Base-by-base conservation (phyloP, 1,139 yeast species). In the Zygoascus meyerae region DNA sequence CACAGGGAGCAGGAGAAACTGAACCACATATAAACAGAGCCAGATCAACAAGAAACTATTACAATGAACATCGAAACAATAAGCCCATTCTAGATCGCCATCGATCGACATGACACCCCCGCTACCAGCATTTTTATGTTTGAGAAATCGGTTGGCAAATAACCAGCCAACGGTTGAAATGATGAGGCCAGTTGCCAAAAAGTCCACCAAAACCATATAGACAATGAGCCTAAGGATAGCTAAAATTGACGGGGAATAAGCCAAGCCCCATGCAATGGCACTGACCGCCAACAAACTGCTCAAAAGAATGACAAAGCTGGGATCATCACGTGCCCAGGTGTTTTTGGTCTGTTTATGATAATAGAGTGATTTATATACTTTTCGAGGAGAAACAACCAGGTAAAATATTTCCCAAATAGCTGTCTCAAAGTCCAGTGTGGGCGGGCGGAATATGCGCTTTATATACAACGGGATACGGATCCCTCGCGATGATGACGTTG, bases 11-110 rank as follows among this genome's bases (percentile, higher is more conserved):
- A 87, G 65, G 40, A 86, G 63, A 58, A 86, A 86, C 63, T 87
- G 96, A 29, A 86, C 57, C 55, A 86, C 75, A 62, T 89, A 89
- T 37, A 89, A 71, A 47, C 78, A 68, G 49, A 86, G 73, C 95
- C 95, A 87, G 47, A 89, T 81, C 26, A 85, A 72, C 55, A 89
- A 69, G 59, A 86, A 89, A 32, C 95, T 78, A 65, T 89, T 89
- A 67, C 96, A 87, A 65, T 89, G 97, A 21, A 89, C 82, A 61
- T 89, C 97, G 64, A 89, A 89, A 66, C 97, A 87, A 62, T 86
- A 89, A 0, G 92, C 90, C 96, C 96, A 89, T 61, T 87, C 96
- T 42, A 89, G 73, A 53, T 79, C 78, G 46, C 70, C 66, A 10
- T 77, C 75, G 54, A 74, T 68, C 56, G 48, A 47, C 52, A 40